These are phyloP conservation scores for Colletotrichum sp. DNA, from an alignment of 2,329 filamentous ascomycete genomes.

Conservation along the genomic window DNA sequence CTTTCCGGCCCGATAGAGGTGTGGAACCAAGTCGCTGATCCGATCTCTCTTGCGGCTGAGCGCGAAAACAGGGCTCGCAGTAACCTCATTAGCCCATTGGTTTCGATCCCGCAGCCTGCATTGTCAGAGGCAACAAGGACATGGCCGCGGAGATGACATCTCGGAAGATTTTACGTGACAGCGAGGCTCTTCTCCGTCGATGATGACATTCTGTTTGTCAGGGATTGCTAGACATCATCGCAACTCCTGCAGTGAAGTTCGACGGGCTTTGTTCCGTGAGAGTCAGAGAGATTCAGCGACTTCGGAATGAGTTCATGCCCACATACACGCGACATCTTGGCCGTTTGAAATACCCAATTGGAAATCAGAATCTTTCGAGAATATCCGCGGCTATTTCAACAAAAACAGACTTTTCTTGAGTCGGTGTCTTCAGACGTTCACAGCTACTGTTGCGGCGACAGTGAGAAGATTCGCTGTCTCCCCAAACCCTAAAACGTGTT, in stretches of 20 bases:
- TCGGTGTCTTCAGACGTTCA: neutral
- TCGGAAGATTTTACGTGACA: neutral
- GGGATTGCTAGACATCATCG: neutral
- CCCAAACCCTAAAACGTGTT: neutral
- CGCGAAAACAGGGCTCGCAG: neutral
- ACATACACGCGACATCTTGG: neutral
- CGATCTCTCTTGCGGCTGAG: neutral
- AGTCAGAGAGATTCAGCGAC: neutral
- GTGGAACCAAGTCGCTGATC: neutral
- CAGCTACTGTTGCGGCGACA: neutral
- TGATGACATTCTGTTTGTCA: neutral
- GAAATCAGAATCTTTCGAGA: neutral
- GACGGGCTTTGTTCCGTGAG: neutral
- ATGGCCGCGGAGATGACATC: neutral
- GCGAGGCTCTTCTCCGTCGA: neutral
- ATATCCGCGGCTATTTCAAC: neutral
- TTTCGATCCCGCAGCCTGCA: neutral
- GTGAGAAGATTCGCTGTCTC: neutral
- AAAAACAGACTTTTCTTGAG: neutral
- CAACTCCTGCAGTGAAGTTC: neutral
- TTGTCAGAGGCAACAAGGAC: neutral
- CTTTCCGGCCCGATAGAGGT: neutral
- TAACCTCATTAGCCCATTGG: neutral
- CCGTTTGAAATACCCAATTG: neutral
- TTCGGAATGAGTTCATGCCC: neutral